Evolutionary conservation across 2,329 filamentous ascomycete genomes (phyloP), one percentile per base, ranked within the genome.

Genomic region (Teratosphaeria epicoccoides): DNA sequence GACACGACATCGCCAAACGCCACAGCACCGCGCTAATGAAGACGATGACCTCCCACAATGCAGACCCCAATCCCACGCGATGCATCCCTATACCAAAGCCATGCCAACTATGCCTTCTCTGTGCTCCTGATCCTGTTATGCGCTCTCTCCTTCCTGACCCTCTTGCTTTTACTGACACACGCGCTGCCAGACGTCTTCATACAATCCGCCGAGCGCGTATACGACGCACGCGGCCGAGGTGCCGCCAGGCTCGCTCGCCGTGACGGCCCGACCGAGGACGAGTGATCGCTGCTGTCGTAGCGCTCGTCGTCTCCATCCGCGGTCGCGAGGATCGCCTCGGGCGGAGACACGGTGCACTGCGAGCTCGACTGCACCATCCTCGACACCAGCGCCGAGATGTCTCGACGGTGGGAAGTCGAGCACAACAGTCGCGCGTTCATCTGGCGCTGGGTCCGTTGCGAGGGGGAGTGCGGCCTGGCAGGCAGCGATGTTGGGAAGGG

Each of bases 341-440:
- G 52, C 11, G 56, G 51, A 9, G 55, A 40, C 5, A 67, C 53
- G 6, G 57, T 61, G 63, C 72, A 74, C 53, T 75, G 72, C 52
- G 73, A 68, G 47, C 67, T 63, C 29, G 59, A 57, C 2, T 69
- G 58, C 49, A 73, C 63, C 66, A 74, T 73, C 52, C 66, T 66
- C 53, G 68, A 59, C 23, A 73, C 70, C 14, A 75, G 64, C 24
- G 63, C 61, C 11, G 69, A 66, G 44, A 74, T 70, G 57, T 73
- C 71, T 23, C 65, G 64, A 29, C 67, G 60, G 53, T 72, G 69
- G 4, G 67, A 61, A 22, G 61, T 40, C 51, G 61, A 65, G 66
- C 70, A 73, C 49, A 73, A 68, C 55, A 71, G 57, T 46, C 69
- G 65, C 26, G 66, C 66, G 58, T 66, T 69, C 23, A 63, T 59